A percentile compares a stretch with the other conserved stretches of the same genome.
Evolutionary conservation across 305 asterid species (phyloP).

Genomic region (Rubia tinctorum): DNA sequence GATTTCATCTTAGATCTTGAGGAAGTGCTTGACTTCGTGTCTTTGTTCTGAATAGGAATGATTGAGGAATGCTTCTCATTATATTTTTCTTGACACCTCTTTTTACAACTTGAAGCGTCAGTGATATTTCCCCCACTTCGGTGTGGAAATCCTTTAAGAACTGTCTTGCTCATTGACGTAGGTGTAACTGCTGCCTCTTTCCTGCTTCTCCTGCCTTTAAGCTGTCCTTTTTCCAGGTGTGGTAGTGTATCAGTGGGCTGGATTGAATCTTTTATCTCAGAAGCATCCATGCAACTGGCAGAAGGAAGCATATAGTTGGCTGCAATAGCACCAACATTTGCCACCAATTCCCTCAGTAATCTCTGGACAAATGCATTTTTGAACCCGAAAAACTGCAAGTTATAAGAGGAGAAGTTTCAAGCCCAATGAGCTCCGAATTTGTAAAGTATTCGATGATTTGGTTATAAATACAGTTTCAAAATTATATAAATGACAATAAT

Average conservation of each 20-base stretch:
- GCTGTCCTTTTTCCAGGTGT: slow-evolving; percentile 31
- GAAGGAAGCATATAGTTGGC: slow-evolving; percentile 41
- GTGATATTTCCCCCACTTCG: slow-evolving; percentile 23
- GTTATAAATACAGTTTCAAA: background rate
- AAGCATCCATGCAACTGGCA: slow-evolving; percentile 32
- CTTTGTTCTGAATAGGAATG: slow-evolving; percentile 24
- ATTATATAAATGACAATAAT: background rate
- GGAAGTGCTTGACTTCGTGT: slow-evolving; percentile 18
- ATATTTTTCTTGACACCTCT: background rate
- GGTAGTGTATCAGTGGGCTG: slow-evolving; percentile 33
- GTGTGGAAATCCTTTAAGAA: slow-evolving; percentile 26
- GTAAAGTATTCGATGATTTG: slow-evolving; percentile 1
- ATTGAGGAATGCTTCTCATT: slow-evolving; percentile 14
- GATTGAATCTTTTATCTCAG: slow-evolving; percentile 28
- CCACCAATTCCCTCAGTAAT: slow-evolving; percentile 79
- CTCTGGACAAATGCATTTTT: slow-evolving; percentile 83
- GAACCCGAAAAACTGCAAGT: slow-evolving; percentile 85
- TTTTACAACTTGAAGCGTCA: slow-evolving; percentile 28
- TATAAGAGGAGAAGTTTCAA: slow-evolving; percentile 12
- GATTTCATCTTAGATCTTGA: slow-evolving; percentile 30
- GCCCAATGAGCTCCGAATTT: background rate
- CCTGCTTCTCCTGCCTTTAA: slow-evolving; percentile 64
- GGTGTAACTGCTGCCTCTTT: slow-evolving; percentile 28
- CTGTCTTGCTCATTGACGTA: slow-evolving; percentile 25
- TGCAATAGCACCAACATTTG: slow-evolving; percentile 56